Evolutionary conservation across 306 rosid genomes (phyloP), one percentile per base, ranked within the genome.

Genomic region (Castanea sativa): DNA sequence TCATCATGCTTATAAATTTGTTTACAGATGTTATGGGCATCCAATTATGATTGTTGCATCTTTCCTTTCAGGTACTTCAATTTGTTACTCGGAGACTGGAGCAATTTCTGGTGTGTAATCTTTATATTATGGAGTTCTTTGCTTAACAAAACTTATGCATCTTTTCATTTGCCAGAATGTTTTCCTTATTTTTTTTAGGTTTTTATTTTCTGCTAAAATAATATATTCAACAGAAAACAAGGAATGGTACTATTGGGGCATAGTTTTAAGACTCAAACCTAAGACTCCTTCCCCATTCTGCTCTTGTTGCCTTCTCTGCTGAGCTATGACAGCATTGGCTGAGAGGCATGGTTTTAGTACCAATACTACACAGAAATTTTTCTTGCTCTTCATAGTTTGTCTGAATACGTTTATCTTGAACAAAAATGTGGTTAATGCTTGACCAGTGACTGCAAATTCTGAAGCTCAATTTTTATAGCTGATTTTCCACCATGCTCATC

Each of bases 41-140:
- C 55, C 29, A 81, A 76, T 73, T 61, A 30, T 79, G 76, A 83
- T 79, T 21, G 43, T 76, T 77, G 51, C 74, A n/a, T 56, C 25
- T 79, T 73, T 70, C 51, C 59, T 55, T 83, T 83, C 79, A 94
- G 98, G 98, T 81, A 69, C 88, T 73, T 81, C 92, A 90, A 85
- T 94, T 94, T 82, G 93, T 94, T 73, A 85, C 86, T 73, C 92
- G 97, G 71, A 91, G 98, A 86, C 80, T 94, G 61, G 98, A 94
- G 90, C 98, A 94, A 73, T 92, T 83, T 91, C 86, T 94, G 97
- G 98, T 94, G 91, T 38, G 30, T 78, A 58, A n/a, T 81, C 74
- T 84, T 82, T 33, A 16, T 35, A 53, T 69, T 25, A 49, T 20
- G 43, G 65, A 53, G 59, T 75, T 69, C 58, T 45, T 75, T 65